Evolutionary conservation across 2,329 filamentous ascomycete species (phyloP), one percentile per base, ranked within the genome.

Genomic region (Celoporthe dispersa): DNA sequence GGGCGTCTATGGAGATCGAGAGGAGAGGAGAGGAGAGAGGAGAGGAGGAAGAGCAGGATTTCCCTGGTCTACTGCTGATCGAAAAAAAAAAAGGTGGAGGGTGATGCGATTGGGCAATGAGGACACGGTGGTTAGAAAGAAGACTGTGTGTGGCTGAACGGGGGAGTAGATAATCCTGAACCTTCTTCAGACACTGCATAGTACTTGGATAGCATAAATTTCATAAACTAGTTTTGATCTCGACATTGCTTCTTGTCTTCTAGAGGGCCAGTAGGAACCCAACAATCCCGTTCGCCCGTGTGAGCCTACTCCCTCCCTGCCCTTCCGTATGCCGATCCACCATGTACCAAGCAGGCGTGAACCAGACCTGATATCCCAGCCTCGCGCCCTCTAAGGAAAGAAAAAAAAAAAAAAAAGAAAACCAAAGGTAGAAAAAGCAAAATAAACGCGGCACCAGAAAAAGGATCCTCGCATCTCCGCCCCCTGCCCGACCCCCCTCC

Each of bases 201-300:
- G 22, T 48, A n/a, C n/a, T n/a, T n/a, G n/a, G 22, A 48, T 48
- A n/a, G 44, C 51, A 55, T 55, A 55, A 55, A 25, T 28, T 55
- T 55, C 51, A 55, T 16, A 25, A 55, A 28, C 25, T 9, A 55
- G 5, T 2, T 48, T 55, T n/a, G 12, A 9, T 28, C n/a, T 55
- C 51, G 51, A 28, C 5, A 55, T n/a, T 25, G 12, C 22, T 51
- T 6, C 51, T 55, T 48, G 41, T 48, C 19, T 55, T 55, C 25
- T 25, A 8, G 22, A 1, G n/a, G 48, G 48, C 25, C 48, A 53
- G 48, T 25, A 8, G 48, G 63, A 25, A 25, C 31, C n/a, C 28
- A 37, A 66, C 33, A 59, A n/a, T n/a, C n/a, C 51, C 57, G 37
- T 48, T 60, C 39, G 51, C 65, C 31, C 61, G n/a, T 22, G 51